A percentile compares a stretch with the other conserved stretches of the same genome.
These are phyloP conservation scores for Tulasnella sp. DNA, from an alignment of 768 basidiomycete genomes.

Conservation along the genomic window DNA sequence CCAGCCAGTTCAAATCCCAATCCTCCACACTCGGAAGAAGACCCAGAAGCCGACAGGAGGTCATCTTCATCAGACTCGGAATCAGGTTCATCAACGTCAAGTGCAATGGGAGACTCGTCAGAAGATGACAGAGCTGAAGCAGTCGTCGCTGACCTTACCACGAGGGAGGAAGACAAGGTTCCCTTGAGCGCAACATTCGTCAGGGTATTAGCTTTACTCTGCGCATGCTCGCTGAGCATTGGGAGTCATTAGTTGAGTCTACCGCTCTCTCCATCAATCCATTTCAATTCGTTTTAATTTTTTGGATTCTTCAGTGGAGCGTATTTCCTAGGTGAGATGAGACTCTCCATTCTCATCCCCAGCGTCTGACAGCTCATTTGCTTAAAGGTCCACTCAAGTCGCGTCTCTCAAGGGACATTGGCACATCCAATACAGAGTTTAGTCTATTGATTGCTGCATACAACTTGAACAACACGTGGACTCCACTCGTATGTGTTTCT, in stretches of 20 bases:
- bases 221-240: constrained; percentile 59
- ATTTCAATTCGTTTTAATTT: constrained; percentile 1
- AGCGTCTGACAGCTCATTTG: constrained; percentile 8
- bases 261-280: neutral
- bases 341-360: neutral
- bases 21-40: neutral
- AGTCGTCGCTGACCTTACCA: constrained; percentile 8
- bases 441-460: constrained; percentile 64
- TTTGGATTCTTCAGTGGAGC: constrained; percentile 36
- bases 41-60: neutral
- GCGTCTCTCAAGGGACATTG: constrained; percentile 50
- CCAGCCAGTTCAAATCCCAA: neutral
- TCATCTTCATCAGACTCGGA: neutral
- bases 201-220: constrained; percentile 46
- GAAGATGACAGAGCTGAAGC: constrained; percentile 10
- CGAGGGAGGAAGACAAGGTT: neutral
- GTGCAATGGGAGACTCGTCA: neutral
- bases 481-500: constrained; percentile 38
- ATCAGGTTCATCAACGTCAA: neutral
- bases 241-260: constrained; percentile 62
- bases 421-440: constrained; percentile 65
- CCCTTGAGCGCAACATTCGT: constrained; percentile 5
- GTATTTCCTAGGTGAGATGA: constrained; percentile 48
- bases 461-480: constrained; percentile 62
- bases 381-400: constrained; percentile 53